phyloP scores from a whole-genome alignment of 1,284 basidiomycete genomes.

The Meripilus lineatus region DNA sequence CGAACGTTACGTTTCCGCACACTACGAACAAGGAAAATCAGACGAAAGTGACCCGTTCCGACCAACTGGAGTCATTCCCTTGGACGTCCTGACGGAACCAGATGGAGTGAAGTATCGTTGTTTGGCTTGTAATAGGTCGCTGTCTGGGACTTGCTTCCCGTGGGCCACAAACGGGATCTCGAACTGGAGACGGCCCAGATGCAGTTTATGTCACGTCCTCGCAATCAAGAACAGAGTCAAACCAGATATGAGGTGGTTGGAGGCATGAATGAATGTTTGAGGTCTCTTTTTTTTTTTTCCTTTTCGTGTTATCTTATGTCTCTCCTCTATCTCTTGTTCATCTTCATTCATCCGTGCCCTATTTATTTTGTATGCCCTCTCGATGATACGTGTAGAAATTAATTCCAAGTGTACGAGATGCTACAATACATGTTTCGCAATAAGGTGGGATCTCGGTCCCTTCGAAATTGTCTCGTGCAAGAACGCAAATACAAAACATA shows the following conservation, averaged over 20 bases:
- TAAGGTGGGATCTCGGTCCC: no score
- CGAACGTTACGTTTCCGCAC: conserved; percentile 17
- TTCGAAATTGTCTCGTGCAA: no score
- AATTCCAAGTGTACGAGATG: background rate
- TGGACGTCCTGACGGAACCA: conserved; percentile 16
- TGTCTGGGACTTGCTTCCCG: conserved; percentile 7
- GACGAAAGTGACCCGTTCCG: conserved; percentile 12
- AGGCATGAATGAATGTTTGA: conserved; percentile 3
- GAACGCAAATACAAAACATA: no score
- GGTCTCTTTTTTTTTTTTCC: no score
- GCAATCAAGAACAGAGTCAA: conserved; percentile 11
- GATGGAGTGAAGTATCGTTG: conserved; percentile 9
- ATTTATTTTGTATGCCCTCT: conserved; percentile 4
- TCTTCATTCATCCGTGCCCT: no score
- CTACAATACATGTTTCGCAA: conserved; percentile 4
- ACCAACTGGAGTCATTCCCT: conserved; percentile 16
- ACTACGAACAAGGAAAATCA: conserved; percentile 15
- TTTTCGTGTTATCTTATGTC: no score
- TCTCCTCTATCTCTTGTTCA: no score
- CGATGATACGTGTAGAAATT: background rate
- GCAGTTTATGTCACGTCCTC: conserved; percentile 13
- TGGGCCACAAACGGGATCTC: background rate
- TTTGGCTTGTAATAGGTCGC: conserved; percentile 10
- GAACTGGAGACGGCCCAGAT: conserved; percentile 10
- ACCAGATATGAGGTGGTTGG: conserved; percentile 11